Percentiles rank a stretch among this genome's conserved stretches.
Evolutionary conservation across 2,329 filamentous ascomycete species (phyloP).

Genomic region (Aspergillus uvarum): DNA sequence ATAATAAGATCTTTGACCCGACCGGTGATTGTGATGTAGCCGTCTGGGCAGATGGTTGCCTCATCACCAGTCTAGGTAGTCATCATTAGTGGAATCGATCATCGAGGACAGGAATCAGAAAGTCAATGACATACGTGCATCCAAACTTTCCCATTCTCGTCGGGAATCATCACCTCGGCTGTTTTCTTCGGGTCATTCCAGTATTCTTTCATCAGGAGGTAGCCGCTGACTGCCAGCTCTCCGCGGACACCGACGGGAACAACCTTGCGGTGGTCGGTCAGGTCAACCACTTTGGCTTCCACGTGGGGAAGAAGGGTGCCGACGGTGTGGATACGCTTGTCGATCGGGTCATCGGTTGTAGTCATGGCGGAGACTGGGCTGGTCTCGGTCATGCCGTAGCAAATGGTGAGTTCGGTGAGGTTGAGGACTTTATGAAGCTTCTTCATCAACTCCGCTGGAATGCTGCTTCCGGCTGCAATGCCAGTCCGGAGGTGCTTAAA

Average conservation of each 20-base stretch:
- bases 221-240: conserved; percentile 80
- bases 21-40: conserved; percentile 85
- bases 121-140: conserved; percentile 59
- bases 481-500: conserved; percentile 76
- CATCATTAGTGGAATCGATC: background rate
- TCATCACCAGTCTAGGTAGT: conserved; percentile 77
- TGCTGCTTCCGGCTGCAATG: conserved; percentile 83
- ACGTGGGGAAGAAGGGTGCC: conserved; percentile 85
- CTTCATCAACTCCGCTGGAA: conserved; percentile 72
- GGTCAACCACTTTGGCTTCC: conserved; percentile 72
- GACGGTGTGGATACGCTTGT: conserved; percentile 71
- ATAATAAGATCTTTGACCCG: conserved; percentile 96
- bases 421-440: conserved; percentile 70
- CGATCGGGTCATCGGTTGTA: conserved; percentile 69
- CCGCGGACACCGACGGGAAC: conserved; percentile 68
- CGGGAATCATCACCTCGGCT: conserved; percentile 62
- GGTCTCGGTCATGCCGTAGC: conserved; percentile 97
- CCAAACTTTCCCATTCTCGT: conserved; percentile 65
- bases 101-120: background rate
- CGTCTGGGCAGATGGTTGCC: conserved; percentile 76
- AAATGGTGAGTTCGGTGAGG: conserved; percentile 80
- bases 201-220: conserved; percentile 88
- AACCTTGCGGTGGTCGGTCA: conserved; percentile 57
- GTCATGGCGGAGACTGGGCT: conserved; percentile 74
- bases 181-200: conserved; percentile 73